Evolutionary conservation across 139 green algal species (phyloP).

Genomic region (Coccomyxa sp.): DNA sequence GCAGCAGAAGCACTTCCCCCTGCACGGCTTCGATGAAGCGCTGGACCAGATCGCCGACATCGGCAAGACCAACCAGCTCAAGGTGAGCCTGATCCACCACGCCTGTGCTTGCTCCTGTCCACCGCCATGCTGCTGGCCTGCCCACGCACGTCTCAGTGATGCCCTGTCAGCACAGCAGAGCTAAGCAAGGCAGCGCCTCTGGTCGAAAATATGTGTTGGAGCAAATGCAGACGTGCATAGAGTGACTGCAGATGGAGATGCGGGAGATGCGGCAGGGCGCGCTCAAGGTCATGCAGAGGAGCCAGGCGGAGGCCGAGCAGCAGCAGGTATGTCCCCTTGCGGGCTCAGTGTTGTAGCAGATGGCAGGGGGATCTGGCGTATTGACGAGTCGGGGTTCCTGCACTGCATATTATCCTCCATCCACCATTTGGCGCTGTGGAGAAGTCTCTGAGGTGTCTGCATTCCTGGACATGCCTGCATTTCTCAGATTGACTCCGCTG

Average conservation of each 20-base stretch:
- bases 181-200: not conserved
- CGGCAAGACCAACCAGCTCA: slow-evolving; percentile 26
- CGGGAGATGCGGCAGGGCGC: slow-evolving; percentile 12
- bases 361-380: no score
- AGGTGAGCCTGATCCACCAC: slow-evolving; percentile 4
- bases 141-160: not conserved
- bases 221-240: not conserved
- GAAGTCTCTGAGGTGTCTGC: no score
- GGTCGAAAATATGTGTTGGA: not conserved
- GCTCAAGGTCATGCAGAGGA: slow-evolving; percentile 6
- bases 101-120: not conserved
- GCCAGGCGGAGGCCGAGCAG: no score
- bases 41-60: slow-evolving; percentile 35
- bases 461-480: no score
- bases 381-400: no score
- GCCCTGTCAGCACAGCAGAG: not conserved
- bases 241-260: slow-evolving; percentile 19
- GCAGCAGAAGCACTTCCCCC: slow-evolving; percentile 39
- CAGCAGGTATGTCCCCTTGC: no score
- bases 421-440: no score
- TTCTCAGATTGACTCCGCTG: no score
- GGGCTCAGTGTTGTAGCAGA: no score
- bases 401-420: no score
- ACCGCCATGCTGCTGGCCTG: not conserved
- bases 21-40: slow-evolving; percentile 37